These are phyloP conservation scores for Podospora comata DNA, from an alignment of 495 filamentous ascomycete species.

Conservation along the genomic window DNA sequence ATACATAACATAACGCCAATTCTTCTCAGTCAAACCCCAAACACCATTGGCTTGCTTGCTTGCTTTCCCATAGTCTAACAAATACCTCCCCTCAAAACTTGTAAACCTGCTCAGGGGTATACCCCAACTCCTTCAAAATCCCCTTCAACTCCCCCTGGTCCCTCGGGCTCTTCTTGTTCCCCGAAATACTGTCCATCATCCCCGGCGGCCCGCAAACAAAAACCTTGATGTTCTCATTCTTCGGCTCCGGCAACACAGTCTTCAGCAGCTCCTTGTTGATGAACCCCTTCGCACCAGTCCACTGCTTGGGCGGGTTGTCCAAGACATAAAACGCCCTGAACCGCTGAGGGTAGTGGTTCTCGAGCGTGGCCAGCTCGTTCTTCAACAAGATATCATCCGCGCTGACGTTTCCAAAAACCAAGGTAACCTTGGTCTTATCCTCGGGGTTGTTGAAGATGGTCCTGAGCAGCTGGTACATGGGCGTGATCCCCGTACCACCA, in stretches of 20 bases:
- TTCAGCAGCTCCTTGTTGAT: slow-evolving; percentile 87
- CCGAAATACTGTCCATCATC: slow-evolving; percentile 90
- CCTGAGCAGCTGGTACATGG: slow-evolving; percentile 79
- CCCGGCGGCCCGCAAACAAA: slow-evolving; percentile 88
- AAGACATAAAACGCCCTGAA: slow-evolving; percentile 89
- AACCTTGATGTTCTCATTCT: slow-evolving; percentile 84
- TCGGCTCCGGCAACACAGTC: slow-evolving; percentile 86
- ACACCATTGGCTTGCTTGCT: background rate
- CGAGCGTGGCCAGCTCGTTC: slow-evolving; percentile 73
- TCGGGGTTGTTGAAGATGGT: slow-evolving; percentile 93
- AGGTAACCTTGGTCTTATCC: slow-evolving; percentile 93
- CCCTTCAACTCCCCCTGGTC: slow-evolving; percentile 92
- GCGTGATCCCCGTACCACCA: slow-evolving; percentile 93
- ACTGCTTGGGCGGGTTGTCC: slow-evolving; percentile 78
- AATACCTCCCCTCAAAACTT: slow-evolving; percentile 65
- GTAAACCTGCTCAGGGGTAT: slow-evolving; percentile 90
- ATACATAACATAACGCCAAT: background rate
- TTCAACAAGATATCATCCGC: slow-evolving; percentile 89
- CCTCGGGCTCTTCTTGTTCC: slow-evolving; percentile 78
- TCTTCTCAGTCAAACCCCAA: background rate
- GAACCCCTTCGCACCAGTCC: slow-evolving; percentile 71
- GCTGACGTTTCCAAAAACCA: slow-evolving; percentile 82
- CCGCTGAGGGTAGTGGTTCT: slow-evolving; percentile 89
- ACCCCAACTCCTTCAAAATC: slow-evolving; percentile 84
- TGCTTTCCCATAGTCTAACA: slow-evolving; percentile 13